Evolutionary conservation across 106 monocot genomes (phyloP).

Genomic region (Dioscorea alata): DNA sequence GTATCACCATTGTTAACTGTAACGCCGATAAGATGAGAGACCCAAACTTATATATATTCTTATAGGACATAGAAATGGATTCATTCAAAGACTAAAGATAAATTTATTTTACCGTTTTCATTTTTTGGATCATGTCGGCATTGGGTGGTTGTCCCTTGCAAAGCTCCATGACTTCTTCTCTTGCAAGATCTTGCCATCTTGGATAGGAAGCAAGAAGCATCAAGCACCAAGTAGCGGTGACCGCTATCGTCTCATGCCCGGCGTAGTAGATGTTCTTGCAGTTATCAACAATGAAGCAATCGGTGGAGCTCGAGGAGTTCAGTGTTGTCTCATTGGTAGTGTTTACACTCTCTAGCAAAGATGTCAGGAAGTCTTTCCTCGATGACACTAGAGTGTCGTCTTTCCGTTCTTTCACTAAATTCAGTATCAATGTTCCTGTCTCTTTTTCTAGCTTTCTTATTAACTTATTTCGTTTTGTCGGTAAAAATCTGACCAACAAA

Average conservation of each 20-base stretch:
- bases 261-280: constrained; percentile 88
- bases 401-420: constrained; percentile 30
- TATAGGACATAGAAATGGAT: background rate
- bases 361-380: constrained; percentile 34
- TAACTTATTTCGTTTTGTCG: constrained; percentile 41
- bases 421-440: constrained; percentile 31
- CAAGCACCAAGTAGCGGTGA: constrained; percentile 58
- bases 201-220: constrained; percentile 54
- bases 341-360: constrained; percentile 35
- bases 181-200: constrained; percentile 57
- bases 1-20: constrained; percentile 49
- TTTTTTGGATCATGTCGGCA: constrained; percentile 32
- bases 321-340: background rate
- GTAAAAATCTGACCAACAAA: constrained; percentile 26
- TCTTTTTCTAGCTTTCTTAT: constrained; percentile 39
- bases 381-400: background rate
- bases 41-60: too few species aligned
- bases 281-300: constrained; percentile 67
- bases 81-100: too few species aligned
- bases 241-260: constrained; percentile 63
- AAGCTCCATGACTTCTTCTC: constrained; percentile 51
- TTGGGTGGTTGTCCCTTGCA: constrained; percentile 19
- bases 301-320: background rate
- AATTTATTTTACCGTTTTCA: constrained; percentile 42
- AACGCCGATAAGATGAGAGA: background rate